Conservation (phyloP, 192 early-diverging fungal genomes). For the Backusella parvicylindrica region DNA sequence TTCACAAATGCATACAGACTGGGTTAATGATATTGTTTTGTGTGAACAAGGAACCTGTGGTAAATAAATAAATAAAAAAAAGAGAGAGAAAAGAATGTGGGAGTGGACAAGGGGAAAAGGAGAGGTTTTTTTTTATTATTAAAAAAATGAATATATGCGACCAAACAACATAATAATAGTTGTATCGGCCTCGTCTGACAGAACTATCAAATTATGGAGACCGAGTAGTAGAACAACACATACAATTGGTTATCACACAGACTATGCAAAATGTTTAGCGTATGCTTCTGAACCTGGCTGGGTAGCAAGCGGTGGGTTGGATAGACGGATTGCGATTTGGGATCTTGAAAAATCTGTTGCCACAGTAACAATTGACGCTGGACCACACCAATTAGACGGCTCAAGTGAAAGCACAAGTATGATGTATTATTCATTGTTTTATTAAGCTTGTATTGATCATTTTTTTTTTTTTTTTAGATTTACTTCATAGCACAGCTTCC, state of each 20-base stretch:
- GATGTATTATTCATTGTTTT: too few species aligned
- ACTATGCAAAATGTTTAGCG: conserved; percentile 90
- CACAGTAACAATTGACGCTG: conserved; percentile 7
- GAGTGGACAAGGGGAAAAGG: neutral
- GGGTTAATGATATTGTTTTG: conserved; percentile 93
- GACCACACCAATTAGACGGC: neutral
- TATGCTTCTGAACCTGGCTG: conserved; percentile 67
- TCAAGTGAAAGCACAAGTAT: neutral
- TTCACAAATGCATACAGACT: conserved; percentile 86
- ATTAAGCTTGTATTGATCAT: too few species aligned
- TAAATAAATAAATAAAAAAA: conserved; percentile 35
- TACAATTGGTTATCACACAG: conserved; percentile 79
- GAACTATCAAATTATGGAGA: conserved; percentile 78
- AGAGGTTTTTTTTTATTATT: too few species aligned
- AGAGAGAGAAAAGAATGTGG: neutral
- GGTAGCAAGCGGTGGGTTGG: conserved; percentile 90
- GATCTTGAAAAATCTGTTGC: conserved; percentile 64
- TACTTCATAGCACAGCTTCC: conserved; percentile 48
- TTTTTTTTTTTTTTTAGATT: conserved; percentile 18
- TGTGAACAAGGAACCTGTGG: conserved; percentile 60
- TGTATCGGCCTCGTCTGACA: conserved; percentile 88
- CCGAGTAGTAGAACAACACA: conserved; percentile 55
- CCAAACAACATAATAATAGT: conserved; percentile 38
- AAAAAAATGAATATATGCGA: neutral
- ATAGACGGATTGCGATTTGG: conserved; percentile 87